These are phyloP conservation scores for Aspergillus affinis DNA, from an alignment of 495 filamentous ascomycete species.

Conservation along the genomic window DNA sequence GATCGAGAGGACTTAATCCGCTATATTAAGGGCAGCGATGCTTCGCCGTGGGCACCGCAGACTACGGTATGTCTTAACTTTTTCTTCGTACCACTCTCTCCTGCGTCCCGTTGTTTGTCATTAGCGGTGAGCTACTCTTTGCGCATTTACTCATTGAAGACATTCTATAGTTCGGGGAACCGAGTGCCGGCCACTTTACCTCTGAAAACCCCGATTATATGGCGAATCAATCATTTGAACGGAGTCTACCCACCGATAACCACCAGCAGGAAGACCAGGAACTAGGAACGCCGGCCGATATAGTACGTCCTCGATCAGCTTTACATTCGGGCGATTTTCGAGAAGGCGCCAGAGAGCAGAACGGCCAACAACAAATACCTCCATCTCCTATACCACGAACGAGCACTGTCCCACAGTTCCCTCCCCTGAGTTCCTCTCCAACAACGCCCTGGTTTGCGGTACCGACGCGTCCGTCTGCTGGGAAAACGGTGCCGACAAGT, in stretches of 20 bases:
- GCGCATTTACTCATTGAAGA: conserved; percentile 8
- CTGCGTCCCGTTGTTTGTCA: neutral
- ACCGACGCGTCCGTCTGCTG: conserved; percentile 20
- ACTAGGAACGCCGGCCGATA: conserved; percentile 50
- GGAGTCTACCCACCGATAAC: conserved; percentile 6
- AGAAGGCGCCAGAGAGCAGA: conserved; percentile 46
- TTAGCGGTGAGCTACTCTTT: neutral
- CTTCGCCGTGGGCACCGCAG: conserved; percentile 70
- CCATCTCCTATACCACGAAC: conserved; percentile 24
- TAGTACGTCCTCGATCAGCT: conserved; percentile 82
- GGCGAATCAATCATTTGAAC: conserved; percentile 11
- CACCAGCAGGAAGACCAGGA: conserved; percentile 17
- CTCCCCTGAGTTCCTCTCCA: conserved; percentile 42
- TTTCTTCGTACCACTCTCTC: neutral
- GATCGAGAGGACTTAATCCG: conserved; percentile 81
- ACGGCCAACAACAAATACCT: conserved; percentile 21
- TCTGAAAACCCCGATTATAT: conserved; percentile 14
- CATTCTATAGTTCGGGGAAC: conserved; percentile 15
- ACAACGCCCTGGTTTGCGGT: conserved; percentile 51
- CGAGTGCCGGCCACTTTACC: conserved; percentile 15
- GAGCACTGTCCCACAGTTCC: conserved; percentile 17
- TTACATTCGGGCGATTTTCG: conserved; percentile 89
- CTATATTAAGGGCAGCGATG: conserved; percentile 77
- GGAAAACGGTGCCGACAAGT: conserved; percentile 18
- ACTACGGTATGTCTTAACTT: conserved; percentile 55